Base-by-base conservation (phyloP, 352 stramenopile genomes). In the Lagenidium giganteum region DNA sequence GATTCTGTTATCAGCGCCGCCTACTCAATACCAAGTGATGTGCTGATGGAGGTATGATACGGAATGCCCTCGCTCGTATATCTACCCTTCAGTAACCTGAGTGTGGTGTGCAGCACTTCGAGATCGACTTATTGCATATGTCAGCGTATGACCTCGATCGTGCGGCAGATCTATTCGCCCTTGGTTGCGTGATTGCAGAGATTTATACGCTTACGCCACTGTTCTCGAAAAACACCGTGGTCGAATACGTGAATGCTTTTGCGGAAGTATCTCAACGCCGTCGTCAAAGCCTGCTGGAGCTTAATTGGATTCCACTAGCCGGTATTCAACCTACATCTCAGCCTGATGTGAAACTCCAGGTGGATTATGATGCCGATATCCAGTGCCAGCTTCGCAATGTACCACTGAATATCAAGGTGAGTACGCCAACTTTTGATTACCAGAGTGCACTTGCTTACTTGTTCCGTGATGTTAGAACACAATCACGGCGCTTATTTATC, bases 101-200 rank as follows among this genome's bases (percentile, higher is more conserved):
- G n/a, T n/a, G n/a, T n/a, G n/a, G n/a, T n/a, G n/a, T n/a, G n/a
- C n/a, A n/a, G n/a, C n/a, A n/a, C n/a, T n/a, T n/a, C n/a, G n/a
- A n/a, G n/a, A n/a, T n/a, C n/a, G 50, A 57, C 11, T 28, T 30
- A 1, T n/a, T 13, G 4, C 27, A 37, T 17, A 54, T 80, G 25
- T 61, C 47, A 5, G 44, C 30, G 11, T 56, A 77, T 33, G 57
- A 80, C 16, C 55, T 41, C 6, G 54, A 55, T 18, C 54, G 57
- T 45, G 65, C 68, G 13, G 63, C 61, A 2, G 70, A 88, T 35
- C 51, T 70, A 12, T 90, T 91, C 41, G 58, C 71, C 1, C 47
- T 93, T 18, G 81, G 77, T 0, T 88, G 78, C 32, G 53, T 88
- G 20, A 70, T 81, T 24, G 74, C 74, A 0, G 81, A 93, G 48